phyloP scores from a whole-genome alignment of 306 rosid species.

The Acacia confusa region DNA sequence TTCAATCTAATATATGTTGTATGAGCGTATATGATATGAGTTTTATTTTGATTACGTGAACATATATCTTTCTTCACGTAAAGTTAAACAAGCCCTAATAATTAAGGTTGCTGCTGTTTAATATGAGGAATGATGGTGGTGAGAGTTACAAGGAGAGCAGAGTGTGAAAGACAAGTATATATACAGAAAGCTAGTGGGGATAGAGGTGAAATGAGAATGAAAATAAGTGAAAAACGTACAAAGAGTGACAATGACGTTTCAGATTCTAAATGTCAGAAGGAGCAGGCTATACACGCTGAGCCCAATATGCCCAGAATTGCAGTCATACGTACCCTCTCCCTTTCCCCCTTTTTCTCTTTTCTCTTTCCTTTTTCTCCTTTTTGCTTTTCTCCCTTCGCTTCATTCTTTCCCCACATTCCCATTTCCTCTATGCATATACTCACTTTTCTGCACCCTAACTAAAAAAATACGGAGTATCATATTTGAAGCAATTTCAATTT shows the following conservation, averaged over 20 bases:
- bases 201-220: slow-evolving; percentile 67
- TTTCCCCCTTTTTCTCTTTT: no score
- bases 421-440: background rate
- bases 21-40: no score
- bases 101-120: background rate
- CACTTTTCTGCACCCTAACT: background rate
- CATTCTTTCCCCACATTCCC: background rate
- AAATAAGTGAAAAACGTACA: slow-evolving; percentile 58
- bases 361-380: background rate
- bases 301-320: background rate
- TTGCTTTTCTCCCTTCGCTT: background rate
- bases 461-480: no score
- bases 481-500: background rate
- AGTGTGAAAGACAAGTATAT: slow-evolving; percentile 42
- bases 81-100: no score
- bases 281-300: background rate
- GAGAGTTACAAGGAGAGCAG: background rate
- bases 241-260: slow-evolving; percentile 85
- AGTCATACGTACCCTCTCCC: background rate
- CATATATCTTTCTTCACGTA: rapidly evolving
- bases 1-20: no score
- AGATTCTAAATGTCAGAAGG: slow-evolving; percentile 83
- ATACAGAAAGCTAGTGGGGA: slow-evolving; percentile 4
- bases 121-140: background rate
- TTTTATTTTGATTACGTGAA: no score